Conservation (phyloP, 768 basidiomycete genomes). For the Lactarius quietus region DNA sequence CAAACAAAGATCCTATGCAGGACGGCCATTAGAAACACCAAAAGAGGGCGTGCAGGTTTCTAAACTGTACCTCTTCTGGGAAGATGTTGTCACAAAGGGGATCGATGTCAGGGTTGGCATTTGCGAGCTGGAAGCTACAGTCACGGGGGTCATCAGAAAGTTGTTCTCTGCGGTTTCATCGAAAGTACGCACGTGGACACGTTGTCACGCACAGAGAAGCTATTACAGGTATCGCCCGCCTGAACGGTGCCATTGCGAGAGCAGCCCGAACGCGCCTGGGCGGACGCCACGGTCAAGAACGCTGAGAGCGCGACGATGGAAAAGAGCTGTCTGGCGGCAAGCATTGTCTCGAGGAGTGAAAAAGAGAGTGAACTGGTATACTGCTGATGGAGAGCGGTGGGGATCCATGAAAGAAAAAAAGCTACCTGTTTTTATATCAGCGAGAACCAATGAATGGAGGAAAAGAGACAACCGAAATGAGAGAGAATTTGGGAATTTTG, state of each 20-base stretch:
- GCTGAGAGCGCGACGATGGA: constrained; percentile 6
- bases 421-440: background rate
- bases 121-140: constrained; percentile 54
- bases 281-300: constrained; percentile 1
- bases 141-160: background rate
- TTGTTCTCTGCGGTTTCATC: background rate
- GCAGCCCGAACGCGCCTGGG: constrained; percentile 35
- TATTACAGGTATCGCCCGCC: constrained; percentile 52
- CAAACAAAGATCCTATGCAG: constrained; percentile 43
- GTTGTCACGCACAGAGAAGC: constrained; percentile 45
- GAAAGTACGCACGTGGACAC: constrained; percentile 42
- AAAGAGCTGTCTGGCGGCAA: constrained; percentile 5
- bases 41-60: background rate
- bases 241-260: constrained; percentile 50
- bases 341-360: background rate
- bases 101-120: constrained; percentile 51
- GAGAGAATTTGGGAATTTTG: background rate
- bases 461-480: background rate
- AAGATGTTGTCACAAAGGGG: constrained; percentile 53
- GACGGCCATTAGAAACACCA: background rate
- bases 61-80: constrained; percentile 42
- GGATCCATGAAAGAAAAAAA: background rate
- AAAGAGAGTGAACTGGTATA: background rate
- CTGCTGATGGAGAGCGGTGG: background rate
- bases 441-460: background rate